phyloP scores from a whole-genome alignment of 2,329 filamentous ascomycete species.

The Stagonosporopsis chrysanthemi region DNA sequence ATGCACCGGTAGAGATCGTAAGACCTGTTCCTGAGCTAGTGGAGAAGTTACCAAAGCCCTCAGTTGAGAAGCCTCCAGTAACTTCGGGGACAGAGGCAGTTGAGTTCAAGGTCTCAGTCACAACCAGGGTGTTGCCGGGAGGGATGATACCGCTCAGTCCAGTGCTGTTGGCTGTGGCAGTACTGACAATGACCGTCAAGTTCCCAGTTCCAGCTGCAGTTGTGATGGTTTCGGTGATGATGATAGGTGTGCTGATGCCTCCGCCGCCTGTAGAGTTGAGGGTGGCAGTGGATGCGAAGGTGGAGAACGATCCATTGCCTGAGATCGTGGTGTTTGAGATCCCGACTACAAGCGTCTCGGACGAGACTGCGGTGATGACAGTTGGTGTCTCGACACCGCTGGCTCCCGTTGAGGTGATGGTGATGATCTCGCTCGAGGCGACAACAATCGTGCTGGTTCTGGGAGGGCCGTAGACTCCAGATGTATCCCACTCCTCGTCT shows the following conservation, averaged over 20 bases:
- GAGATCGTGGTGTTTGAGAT: slow-evolving; percentile 18
- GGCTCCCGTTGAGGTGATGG: slow-evolving; percentile 23
- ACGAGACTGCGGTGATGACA: slow-evolving; percentile 8
- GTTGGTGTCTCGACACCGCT: slow-evolving; percentile 19
- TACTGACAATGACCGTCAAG: slow-evolving; percentile 5
- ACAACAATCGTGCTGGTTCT: slow-evolving; percentile 12
- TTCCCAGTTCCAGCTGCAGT: slow-evolving; percentile 9
- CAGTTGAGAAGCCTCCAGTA: slow-evolving; percentile 3
- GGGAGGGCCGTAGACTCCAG: slow-evolving; percentile 7
- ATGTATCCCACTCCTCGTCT: slow-evolving; percentile 6
- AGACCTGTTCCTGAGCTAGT: slow-evolving; percentile 1
- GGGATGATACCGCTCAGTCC: slow-evolving; percentile 19
- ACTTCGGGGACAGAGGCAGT: slow-evolving; percentile 3
- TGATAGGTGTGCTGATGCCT: slow-evolving; percentile 12
- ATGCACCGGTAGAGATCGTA: slow-evolving; percentile 1
- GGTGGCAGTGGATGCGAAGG: slow-evolving; percentile 7
- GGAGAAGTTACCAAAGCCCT: slow-evolving; percentile 21
- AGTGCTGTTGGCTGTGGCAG: slow-evolving; percentile 19
- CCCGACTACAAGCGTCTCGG: slow-evolving; percentile 8
- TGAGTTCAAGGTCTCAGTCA: slow-evolving; percentile 3
- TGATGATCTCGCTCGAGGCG: slow-evolving; percentile 12
- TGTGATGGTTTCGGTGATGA: slow-evolving; percentile 14
- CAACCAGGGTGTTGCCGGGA: slow-evolving; percentile 6
- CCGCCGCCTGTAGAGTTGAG: slow-evolving; percentile 15
- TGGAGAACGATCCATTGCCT: slow-evolving; percentile 2